These are phyloP conservation scores for Thelonectria discophora DNA, from an alignment of 2,329 filamentous ascomycete species.

Conservation along the genomic window DNA sequence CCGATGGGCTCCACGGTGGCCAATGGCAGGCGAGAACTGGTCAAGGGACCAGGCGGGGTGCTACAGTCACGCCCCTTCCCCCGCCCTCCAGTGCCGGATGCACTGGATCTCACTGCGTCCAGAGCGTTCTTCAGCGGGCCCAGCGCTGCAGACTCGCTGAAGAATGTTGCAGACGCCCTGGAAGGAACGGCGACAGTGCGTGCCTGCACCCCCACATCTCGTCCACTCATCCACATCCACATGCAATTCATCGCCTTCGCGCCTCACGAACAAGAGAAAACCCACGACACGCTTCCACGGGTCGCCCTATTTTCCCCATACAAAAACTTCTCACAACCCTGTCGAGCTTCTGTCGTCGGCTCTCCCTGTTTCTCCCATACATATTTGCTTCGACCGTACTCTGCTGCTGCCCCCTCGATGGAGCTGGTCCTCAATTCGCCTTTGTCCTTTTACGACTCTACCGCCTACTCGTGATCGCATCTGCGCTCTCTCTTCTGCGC, in stretches of 20 bases:
- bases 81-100: neutral
- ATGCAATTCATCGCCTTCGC: constrained; percentile 24
- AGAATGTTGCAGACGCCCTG: neutral
- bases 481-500: neutral
- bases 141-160: neutral
- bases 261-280: constrained; percentile 3
- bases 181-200: neutral
- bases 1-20: constrained; percentile 39
- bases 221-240: neutral
- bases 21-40: constrained; percentile 35
- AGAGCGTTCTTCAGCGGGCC: neutral
- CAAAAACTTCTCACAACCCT: constrained; percentile 12
- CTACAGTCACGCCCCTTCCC: constrained; percentile 15
- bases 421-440: constrained; percentile 20
- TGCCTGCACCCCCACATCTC: neutral
- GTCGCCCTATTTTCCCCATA: constrained; percentile 11
- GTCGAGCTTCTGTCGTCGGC: neutral
- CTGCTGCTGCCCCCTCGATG: constrained; percentile 19
- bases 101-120: neutral
- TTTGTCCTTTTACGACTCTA: constrained; percentile 26
- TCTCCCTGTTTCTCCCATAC: constrained; percentile 8
- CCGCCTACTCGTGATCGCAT: constrained; percentile 31
- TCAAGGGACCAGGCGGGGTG: neutral
- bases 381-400: constrained; percentile 5
- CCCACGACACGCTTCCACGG: constrained; percentile 1